phyloP scores from a whole-genome alignment of 2,329 filamentous ascomycete genomes.

The Diaporthe aspalathi region DNA sequence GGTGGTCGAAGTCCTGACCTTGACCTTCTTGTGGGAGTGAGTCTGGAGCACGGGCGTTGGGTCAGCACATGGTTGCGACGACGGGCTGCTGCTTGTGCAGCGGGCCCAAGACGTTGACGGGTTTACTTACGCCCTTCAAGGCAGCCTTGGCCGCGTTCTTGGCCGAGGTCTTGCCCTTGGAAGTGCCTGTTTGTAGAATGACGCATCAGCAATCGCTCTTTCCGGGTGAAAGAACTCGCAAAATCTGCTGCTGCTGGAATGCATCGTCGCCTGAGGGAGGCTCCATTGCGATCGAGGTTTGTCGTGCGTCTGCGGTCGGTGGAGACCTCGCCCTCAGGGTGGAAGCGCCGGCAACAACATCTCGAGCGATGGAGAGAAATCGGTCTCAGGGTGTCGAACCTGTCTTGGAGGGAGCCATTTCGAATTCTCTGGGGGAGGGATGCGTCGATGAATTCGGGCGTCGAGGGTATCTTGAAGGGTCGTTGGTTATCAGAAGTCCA shows the following conservation, averaged over 20 bases:
- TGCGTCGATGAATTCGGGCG: constrained; percentile 39
- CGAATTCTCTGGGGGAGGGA: constrained; percentile 39
- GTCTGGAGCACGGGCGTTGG: constrained; percentile 50
- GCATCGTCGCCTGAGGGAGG: constrained; percentile 50
- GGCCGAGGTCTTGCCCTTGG: constrained; percentile 77
- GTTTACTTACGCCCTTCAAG: constrained; percentile 88
- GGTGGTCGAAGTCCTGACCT: constrained; percentile 90
- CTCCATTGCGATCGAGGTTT: constrained; percentile 33
- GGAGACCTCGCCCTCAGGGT: constrained; percentile 38
- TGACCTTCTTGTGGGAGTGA: constrained; percentile 84
- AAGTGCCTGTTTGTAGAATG: constrained; percentile 64
- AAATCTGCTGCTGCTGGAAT: constrained; percentile 79
- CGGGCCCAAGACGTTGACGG: neutral
- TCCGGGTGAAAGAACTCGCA: constrained; percentile 72
- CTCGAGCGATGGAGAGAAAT: constrained; percentile 35
- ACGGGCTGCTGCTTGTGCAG: neutral
- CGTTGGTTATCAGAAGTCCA: constrained; percentile 19
- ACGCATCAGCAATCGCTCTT: constrained; percentile 80
- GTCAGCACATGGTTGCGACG: constrained; percentile 40
- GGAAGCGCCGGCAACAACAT: constrained; percentile 40
- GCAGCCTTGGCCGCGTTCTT: constrained; percentile 94
- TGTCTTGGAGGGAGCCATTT: constrained; percentile 40
- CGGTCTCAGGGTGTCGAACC: constrained; percentile 39
- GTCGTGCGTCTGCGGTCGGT: constrained; percentile 33
- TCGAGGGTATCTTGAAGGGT: constrained; percentile 34